These are phyloP conservation scores for Fagopyrum homotropicum DNA, from an alignment of 148 eudicot genomes.

Conservation along the genomic window DNA sequence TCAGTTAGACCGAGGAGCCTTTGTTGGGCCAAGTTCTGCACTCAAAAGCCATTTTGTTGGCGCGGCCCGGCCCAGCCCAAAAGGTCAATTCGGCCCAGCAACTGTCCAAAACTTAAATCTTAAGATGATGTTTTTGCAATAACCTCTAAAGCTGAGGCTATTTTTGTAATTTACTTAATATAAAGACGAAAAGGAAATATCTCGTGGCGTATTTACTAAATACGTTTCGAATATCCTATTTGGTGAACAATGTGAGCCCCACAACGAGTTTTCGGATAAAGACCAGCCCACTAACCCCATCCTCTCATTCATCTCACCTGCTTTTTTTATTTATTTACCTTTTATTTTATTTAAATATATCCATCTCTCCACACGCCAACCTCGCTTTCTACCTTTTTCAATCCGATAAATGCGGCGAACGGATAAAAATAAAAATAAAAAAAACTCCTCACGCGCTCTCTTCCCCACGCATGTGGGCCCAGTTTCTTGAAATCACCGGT, in stretches of 20 bases:
- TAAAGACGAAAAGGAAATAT: neutral
- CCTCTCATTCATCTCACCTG: neutral
- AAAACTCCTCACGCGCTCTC: neutral
- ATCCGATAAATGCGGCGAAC: conserved; percentile 12
- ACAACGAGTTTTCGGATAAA: neutral
- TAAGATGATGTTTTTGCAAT: no score
- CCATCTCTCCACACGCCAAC: neutral
- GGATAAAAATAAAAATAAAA: neutral
- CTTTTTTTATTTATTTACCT: neutral
- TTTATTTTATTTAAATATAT: no score
- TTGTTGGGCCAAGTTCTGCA: no score
- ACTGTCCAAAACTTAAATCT: no score
- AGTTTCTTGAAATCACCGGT: neutral
- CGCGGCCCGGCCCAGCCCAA: no score
- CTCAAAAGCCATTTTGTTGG: no score
- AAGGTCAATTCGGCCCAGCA: no score
- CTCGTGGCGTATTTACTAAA: neutral
- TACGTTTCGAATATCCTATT: neutral
- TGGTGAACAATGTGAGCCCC: neutral
- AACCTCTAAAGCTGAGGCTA: no score
- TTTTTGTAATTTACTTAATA: no score
- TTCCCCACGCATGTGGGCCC: neutral
- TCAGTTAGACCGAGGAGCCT: no score
- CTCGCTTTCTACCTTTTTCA: neutral
- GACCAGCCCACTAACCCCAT: conserved; percentile 4